Evolutionary conservation across 1,284 basidiomycete species (phyloP).

Genomic region (Cryptococcus sp.): DNA sequence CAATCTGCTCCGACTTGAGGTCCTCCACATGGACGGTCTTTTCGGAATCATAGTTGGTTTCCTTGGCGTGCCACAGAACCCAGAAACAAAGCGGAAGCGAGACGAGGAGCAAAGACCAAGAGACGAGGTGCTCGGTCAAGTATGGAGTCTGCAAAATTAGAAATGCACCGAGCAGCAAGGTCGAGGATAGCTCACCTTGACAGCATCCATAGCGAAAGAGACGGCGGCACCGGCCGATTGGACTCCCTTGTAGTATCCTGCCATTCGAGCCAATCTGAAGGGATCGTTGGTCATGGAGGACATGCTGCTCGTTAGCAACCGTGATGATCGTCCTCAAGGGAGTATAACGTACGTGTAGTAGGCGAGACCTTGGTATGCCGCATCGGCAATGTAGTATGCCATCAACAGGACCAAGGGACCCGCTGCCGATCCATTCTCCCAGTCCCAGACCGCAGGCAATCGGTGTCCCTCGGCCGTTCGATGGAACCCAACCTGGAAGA

Average conservation of each 20-base stretch:
- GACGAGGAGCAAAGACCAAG: conserved; percentile 31
- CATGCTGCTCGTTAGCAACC: conserved; percentile 6
- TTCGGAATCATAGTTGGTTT: conserved; percentile 33
- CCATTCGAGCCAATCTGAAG: conserved; percentile 41
- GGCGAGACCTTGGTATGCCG: conserved; percentile 44
- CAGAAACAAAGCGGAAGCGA: conserved; percentile 29
- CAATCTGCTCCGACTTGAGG: conserved; percentile 7
- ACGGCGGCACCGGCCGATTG: conserved; percentile 47
- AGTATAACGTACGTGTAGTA: conserved; percentile 24
- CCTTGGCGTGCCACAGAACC: conserved; percentile 25
- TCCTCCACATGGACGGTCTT: conserved; percentile 30
- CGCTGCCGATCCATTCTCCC: conserved; percentile 20
- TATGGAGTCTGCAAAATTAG: conserved; percentile 19
- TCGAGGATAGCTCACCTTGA: conserved; percentile 19
- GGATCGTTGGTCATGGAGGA: conserved; percentile 29
- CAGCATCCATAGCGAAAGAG: conserved; percentile 53
- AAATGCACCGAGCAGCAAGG: background rate
- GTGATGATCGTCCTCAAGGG: background rate
- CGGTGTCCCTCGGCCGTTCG: conserved; percentile 9
- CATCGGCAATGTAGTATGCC: conserved; percentile 41
- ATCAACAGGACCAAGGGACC: conserved; percentile 31
- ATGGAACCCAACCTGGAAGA: conserved; percentile 31
- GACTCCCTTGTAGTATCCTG: conserved; percentile 45
- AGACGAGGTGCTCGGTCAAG: conserved; percentile 36
- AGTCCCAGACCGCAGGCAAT: conserved; percentile 14